Base-by-base conservation (phyloP, 495 filamentous ascomycete genomes). In the Neurospora discreta region DNA sequence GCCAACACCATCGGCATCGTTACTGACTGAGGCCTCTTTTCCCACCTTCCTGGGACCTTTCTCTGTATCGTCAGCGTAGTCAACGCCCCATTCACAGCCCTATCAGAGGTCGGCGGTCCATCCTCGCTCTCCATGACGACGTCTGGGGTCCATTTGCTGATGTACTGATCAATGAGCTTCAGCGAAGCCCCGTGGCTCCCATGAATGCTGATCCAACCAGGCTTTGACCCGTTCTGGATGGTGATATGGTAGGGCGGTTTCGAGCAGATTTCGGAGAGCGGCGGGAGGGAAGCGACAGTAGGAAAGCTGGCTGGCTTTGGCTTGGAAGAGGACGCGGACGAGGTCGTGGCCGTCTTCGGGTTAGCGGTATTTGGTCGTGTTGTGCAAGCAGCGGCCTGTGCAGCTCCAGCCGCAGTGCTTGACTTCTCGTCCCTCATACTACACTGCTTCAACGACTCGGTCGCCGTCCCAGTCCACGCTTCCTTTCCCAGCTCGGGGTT, bases 141-240 rank as follows among this genome's bases (percentile, higher is more conserved):
- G 3, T 16, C 0, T 30, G 52, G 52, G 3, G 7, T 65, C 52
- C 52, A 65, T 36, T 33, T 65, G 26, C 52, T 65, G 52, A 65
- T 65, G 6, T 65, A 65, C 13, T 8, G 13, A 1, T 65, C 52
- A 65, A 65, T 72, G 8, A 84, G 42, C 72, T 82, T 75, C 5
- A 84, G 60, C 0, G 81, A 78, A 30, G 78, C 77, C 52, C 81
- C 82, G 68, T 84, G 83, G 44, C 81, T 83, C 68, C 78, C 76
- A 15, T 82, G 77, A 8, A 85, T 46, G 40, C 80, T 76, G 39
- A 83, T 74, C 1, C 68, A 65, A 18, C 15, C 20, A 5, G 0
- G 4, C 11, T 3, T 38, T 39, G 26, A 68, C 68, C 7, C 74
- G 68, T 8, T 39, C 68, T 20, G 70, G 4, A 84, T 70, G 13